Evolutionary conservation across 1,284 basidiomycete species (phyloP).

Genomic region (Pseudozyma flocculosa): DNA sequence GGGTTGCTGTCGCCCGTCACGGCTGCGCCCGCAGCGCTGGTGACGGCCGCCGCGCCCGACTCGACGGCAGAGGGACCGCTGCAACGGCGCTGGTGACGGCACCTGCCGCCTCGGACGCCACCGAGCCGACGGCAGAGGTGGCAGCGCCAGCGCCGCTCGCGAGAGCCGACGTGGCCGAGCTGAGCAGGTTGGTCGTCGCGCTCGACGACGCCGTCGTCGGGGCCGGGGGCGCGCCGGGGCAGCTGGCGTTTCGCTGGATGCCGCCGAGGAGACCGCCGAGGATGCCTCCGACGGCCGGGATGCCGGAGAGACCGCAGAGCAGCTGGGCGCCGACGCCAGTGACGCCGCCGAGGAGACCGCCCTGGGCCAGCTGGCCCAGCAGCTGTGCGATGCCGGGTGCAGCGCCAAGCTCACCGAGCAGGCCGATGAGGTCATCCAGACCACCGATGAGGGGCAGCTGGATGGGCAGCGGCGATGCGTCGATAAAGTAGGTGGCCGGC

Average conservation of each 20-base stretch:
- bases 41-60: too few relatives aligned
- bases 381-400: slow-evolving; percentile 2
- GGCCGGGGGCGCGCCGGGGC: slow-evolving; percentile 10
- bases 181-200: slow-evolving; percentile 4
- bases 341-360: slow-evolving; percentile 15
- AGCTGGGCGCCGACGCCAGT: slow-evolving; percentile 3
- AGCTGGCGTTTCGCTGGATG: slow-evolving; percentile 9
- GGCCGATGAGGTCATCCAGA: slow-evolving; percentile 7
- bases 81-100: neutral
- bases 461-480: slow-evolving; percentile 5
- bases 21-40: too few relatives aligned
- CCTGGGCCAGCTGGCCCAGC: slow-evolving; percentile 5
- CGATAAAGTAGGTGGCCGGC: slow-evolving; percentile 22
- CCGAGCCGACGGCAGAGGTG: slow-evolving; percentile 1
- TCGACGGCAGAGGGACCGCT: too few relatives aligned
- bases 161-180: slow-evolving; percentile 1
- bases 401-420: slow-evolving; percentile 3
- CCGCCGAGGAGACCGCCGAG: slow-evolving; percentile 8
- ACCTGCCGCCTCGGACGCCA: slow-evolving; percentile 1
- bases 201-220: slow-evolving; percentile 4
- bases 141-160: neutral
- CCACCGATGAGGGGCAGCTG: slow-evolving; percentile 8
- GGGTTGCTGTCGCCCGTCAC: too few relatives aligned
- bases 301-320: slow-evolving; percentile 8
- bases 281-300: slow-evolving; percentile 2